A percentile compares a stretch with the other conserved stretches of the same genome.
These are phyloP conservation scores for Babesia ovis DNA, from an alignment of 169 alveolate species.

Conservation along the genomic window DNA sequence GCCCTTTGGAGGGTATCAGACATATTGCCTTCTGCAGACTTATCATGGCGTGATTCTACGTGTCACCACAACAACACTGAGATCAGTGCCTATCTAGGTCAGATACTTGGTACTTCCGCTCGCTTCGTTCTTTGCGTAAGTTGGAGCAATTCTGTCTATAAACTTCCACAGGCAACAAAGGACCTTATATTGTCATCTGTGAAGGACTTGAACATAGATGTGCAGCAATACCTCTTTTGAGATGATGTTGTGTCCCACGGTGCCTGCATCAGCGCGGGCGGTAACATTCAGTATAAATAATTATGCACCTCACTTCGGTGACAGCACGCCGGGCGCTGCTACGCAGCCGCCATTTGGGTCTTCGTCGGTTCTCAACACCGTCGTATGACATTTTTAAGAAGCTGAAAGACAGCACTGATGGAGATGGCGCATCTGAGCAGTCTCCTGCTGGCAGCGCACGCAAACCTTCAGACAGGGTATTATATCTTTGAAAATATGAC, in stretches of 20 bases:
- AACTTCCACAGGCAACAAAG: constrained; percentile 21
- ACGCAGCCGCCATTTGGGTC: background rate
- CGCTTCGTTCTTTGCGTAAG: constrained; percentile 46
- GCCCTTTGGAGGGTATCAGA: constrained; percentile 22
- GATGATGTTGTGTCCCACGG: background rate
- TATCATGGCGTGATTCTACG: constrained; percentile 16
- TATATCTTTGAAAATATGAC: background rate
- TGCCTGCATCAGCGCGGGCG: background rate
- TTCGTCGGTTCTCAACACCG: constrained; percentile 25
- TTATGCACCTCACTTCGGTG: constrained; percentile 2
- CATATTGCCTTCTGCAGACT: constrained; percentile 12
- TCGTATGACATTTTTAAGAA: constrained; percentile 62
- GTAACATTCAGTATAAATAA: background rate
- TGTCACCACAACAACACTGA: background rate
- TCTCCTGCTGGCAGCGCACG: constrained; percentile 18
- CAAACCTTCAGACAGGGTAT: constrained; percentile 66
- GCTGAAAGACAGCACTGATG: constrained; percentile 44
- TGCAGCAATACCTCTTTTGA: constrained; percentile 18
- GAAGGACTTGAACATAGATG: constrained; percentile 23
- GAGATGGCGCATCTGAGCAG: constrained; percentile 8
- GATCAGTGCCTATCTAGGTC: background rate
- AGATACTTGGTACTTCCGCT: constrained; percentile 8
- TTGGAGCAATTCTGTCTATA: background rate
- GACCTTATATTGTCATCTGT: constrained; percentile 22
- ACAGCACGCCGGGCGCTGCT: constrained; percentile 10